Conservation (phyloP, 2,329 filamentous ascomycete genomes). For the Aspergillus novofumigatus region DNA sequence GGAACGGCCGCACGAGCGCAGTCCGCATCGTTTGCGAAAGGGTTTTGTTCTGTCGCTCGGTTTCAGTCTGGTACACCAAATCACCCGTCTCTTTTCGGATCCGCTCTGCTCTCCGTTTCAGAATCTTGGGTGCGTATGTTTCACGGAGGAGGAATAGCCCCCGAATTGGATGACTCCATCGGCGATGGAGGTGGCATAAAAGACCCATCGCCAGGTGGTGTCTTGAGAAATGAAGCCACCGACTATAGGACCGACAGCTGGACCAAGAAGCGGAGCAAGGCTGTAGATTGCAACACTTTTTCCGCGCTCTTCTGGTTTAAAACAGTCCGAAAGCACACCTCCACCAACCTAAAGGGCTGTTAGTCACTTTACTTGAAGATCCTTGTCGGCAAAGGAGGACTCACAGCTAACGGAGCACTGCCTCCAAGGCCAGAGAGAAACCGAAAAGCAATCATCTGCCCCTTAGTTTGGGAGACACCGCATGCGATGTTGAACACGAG, state of each 20-base stretch:
- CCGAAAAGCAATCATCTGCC: slow-evolving; percentile 55
- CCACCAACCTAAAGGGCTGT: slow-evolving; percentile 39
- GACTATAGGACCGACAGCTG: slow-evolving; percentile 61
- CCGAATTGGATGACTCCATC: slow-evolving; percentile 58
- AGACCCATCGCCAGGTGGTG: slow-evolving; percentile 70
- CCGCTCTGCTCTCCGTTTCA: slow-evolving; percentile 54
- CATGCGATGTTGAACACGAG: slow-evolving; percentile 58
- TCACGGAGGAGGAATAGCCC: slow-evolving; percentile 60
- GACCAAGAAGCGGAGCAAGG: slow-evolving; percentile 61
- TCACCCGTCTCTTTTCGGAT: slow-evolving; percentile 41
- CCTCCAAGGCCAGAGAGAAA: slow-evolving; percentile 58
- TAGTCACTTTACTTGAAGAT: too few species aligned
- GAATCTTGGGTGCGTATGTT: slow-evolving; percentile 62
- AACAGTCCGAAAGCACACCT: slow-evolving; percentile 55
- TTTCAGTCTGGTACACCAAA: slow-evolving; percentile 35
- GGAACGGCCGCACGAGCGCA: slow-evolving; percentile 53
- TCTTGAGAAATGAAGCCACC: slow-evolving; percentile 62
- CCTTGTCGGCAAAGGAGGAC: too few species aligned
- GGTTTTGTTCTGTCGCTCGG: slow-evolving; percentile 34
- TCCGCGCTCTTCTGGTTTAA: slow-evolving; percentile 58
- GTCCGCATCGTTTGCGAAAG: slow-evolving; percentile 29
- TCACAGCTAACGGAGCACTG: slow-evolving; percentile 51
- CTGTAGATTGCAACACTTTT: slow-evolving; percentile 60
- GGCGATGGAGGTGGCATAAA: slow-evolving; percentile 62
- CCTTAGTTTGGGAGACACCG: slow-evolving; percentile 51